These are phyloP conservation scores for Mycena latifolia DNA, from an alignment of 768 basidiomycete species.

Conservation along the genomic window DNA sequence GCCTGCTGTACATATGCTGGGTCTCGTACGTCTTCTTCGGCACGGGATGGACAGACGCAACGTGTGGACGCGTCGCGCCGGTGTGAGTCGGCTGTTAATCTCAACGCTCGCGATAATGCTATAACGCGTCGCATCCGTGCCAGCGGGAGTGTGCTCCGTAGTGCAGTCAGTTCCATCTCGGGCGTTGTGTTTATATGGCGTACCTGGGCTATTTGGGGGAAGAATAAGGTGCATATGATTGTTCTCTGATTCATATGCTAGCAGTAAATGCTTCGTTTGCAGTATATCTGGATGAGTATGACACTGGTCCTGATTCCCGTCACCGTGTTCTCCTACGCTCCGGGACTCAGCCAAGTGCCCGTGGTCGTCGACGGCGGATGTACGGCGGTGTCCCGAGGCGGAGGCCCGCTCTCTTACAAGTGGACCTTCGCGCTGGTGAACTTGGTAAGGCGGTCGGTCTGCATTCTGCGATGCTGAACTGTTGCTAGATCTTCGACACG, in stretches of 20 bases:
- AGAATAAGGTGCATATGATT: background rate
- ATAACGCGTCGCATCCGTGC: background rate
- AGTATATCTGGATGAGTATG: constrained; percentile 4
- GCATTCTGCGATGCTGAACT: too few relatives aligned
- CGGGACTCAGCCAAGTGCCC: background rate
- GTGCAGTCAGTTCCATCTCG: background rate
- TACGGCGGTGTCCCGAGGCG: background rate
- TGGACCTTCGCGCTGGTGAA: constrained; percentile 7
- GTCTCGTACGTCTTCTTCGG: constrained; percentile 6
- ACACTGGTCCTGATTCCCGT: background rate
- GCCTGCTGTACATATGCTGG: constrained; percentile 4
- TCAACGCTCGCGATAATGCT: too few relatives aligned
- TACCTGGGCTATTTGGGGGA: constrained; percentile 10
- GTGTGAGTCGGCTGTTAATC: background rate
- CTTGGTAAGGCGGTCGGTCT: too few relatives aligned
- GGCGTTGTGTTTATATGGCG: constrained; percentile 8
- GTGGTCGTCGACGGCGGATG: constrained; percentile 4
- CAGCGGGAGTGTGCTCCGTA: background rate
- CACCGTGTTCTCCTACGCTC: constrained; percentile 2
- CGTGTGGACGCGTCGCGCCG: background rate
- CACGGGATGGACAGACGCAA: background rate
- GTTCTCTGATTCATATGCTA: too few relatives aligned
- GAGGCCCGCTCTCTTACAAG: background rate
- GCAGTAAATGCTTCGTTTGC: too few relatives aligned
- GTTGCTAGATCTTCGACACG: constrained; percentile 7